phyloP scores from a whole-genome alignment of 2,329 filamentous ascomycete species.

The Monilinia vaccinii-corymbosi region DNA sequence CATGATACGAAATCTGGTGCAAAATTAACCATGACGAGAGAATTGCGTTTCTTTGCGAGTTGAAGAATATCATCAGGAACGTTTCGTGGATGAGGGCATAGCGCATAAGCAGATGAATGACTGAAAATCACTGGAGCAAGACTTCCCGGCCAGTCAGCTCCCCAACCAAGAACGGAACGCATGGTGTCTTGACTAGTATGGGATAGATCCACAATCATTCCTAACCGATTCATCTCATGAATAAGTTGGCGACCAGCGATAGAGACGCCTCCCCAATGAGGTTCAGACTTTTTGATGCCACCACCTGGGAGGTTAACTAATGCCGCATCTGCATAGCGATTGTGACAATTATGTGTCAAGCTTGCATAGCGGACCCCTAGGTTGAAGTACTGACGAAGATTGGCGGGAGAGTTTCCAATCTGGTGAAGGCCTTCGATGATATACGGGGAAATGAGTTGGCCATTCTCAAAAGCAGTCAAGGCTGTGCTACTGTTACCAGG shows the following conservation, averaged over 20 bases:
- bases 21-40: slow-evolving; percentile 89
- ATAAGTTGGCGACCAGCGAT: slow-evolving; percentile 59
- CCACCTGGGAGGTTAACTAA: slow-evolving; percentile 43
- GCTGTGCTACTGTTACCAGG: slow-evolving; percentile 51
- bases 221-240: slow-evolving; percentile 85
- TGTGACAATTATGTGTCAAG: slow-evolving; percentile 89
- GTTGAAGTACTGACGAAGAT: slow-evolving; percentile 63
- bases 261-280: slow-evolving; percentile 65
- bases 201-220: slow-evolving; percentile 86
- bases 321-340: slow-evolving; percentile 79
- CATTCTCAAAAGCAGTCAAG: slow-evolving; percentile 47
- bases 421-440: slow-evolving; percentile 87
- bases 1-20: slow-evolving; percentile 76
- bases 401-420: slow-evolving; percentile 75
- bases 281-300: slow-evolving; percentile 32
- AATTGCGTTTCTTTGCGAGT: slow-evolving; percentile 62
- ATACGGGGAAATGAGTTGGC: slow-evolving; percentile 65
- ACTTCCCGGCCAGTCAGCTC: slow-evolving; percentile 57
- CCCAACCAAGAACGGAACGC: slow-evolving; percentile 65
- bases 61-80: slow-evolving; percentile 77
- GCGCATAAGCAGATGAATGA: slow-evolving; percentile 69
- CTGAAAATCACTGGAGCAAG: slow-evolving; percentile 79
- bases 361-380: slow-evolving; percentile 83
- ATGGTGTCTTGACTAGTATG: slow-evolving; percentile 77
- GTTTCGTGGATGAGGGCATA: slow-evolving; percentile 86